Percentiles rank a stretch among this genome's conserved stretches.
Evolutionary conservation across 2,329 filamentous ascomycete species (phyloP).

Genomic region (Nigrospora osmanthi): DNA sequence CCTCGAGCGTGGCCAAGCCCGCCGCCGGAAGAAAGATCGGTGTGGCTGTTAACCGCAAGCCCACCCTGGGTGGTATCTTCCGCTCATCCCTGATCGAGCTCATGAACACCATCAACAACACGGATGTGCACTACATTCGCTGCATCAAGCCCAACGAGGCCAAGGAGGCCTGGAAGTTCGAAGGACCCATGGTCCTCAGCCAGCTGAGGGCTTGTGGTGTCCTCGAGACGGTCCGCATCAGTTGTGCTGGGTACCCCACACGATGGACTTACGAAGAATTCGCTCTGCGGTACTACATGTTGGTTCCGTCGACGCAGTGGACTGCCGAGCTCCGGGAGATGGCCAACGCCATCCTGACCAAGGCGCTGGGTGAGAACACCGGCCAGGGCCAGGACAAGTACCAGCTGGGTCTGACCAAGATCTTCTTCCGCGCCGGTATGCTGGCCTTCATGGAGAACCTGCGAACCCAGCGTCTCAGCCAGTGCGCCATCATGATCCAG

Average conservation of each 20-base stretch:
- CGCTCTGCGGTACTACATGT: conserved; percentile 95
- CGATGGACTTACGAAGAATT: conserved; percentile 99
- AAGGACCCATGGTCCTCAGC: conserved; percentile 96
- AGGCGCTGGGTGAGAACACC: conserved; percentile 73
- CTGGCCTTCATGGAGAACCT: conserved; percentile 94
- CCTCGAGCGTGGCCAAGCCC: conserved; percentile 68
- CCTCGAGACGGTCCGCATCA: conserved; percentile 94
- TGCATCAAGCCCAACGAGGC: conserved; percentile 99
- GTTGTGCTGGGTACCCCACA: conserved; percentile 92
- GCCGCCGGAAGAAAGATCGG: conserved; percentile 79
- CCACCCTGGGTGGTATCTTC: conserved; percentile 96
- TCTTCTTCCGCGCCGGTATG: conserved; percentile 99
- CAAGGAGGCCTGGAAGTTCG: conserved; percentile 95
- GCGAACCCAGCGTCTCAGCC: conserved; percentile 81
- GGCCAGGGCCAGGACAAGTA: conserved; percentile 83
- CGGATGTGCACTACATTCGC: conserved; percentile 96
- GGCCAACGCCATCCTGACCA: conserved; percentile 85
- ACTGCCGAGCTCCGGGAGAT: conserved; percentile 89
- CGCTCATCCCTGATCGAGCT: conserved; percentile 96
- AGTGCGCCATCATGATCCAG: conserved; percentile 94
- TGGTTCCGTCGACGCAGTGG: conserved; percentile 84
- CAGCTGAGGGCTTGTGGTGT: conserved; percentile 98
- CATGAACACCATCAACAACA: conserved; percentile 96
- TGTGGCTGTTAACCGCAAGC: conserved; percentile 90
- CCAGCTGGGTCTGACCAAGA: conserved; percentile 94